These are phyloP conservation scores for Fusarium transvaalense DNA, from an alignment of 2,329 filamentous ascomycete species.

Conservation along the genomic window DNA sequence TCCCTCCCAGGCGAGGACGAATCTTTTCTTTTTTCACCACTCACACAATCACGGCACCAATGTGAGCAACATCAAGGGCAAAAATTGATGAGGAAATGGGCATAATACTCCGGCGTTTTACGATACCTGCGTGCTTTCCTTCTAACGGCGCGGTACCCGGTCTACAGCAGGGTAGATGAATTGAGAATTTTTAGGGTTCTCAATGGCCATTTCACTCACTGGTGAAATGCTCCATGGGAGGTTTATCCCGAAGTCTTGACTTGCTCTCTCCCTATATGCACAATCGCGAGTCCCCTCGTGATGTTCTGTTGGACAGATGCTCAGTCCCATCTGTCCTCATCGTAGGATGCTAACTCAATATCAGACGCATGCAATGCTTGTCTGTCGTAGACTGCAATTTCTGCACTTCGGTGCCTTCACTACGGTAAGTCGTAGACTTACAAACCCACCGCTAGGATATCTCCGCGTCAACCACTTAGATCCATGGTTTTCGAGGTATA, in stretches of 20 bases:
- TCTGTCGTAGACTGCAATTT: slow-evolving; percentile 37
- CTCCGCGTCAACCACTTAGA: slow-evolving; percentile 80
- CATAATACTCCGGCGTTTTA: slow-evolving; percentile 57
- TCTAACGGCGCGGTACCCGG: slow-evolving; percentile 48
- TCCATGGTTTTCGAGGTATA: slow-evolving; percentile 91
- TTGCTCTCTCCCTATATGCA: slow-evolving; percentile 42
- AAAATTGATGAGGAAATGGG: slow-evolving; percentile 53
- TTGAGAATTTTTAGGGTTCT: slow-evolving; percentile 63
- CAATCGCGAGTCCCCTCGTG: slow-evolving; percentile 35
- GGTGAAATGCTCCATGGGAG: slow-evolving; percentile 83
- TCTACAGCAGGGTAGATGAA: slow-evolving; percentile 58
- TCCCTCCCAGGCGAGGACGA: slow-evolving; percentile 41
- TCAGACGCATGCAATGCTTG: slow-evolving; percentile 20
- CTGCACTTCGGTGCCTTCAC: slow-evolving; percentile 21
- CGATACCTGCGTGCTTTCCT: slow-evolving; percentile 48
- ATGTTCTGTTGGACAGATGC: slow-evolving; percentile 28
- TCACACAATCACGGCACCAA: slow-evolving; percentile 27
- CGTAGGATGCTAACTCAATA: slow-evolving; percentile 37
- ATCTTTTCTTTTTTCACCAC: slow-evolving; percentile 38
- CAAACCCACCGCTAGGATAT: slow-evolving; percentile 78
- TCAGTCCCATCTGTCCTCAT: slow-evolving; percentile 7
- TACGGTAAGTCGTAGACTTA: slow-evolving; percentile 44
- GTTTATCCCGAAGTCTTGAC: slow-evolving; percentile 74
- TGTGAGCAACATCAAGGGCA: slow-evolving; percentile 40
- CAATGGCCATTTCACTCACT: slow-evolving; percentile 79